Base-by-base conservation (phyloP, 805 yeast species). In the Pichia eremophila region DNA sequence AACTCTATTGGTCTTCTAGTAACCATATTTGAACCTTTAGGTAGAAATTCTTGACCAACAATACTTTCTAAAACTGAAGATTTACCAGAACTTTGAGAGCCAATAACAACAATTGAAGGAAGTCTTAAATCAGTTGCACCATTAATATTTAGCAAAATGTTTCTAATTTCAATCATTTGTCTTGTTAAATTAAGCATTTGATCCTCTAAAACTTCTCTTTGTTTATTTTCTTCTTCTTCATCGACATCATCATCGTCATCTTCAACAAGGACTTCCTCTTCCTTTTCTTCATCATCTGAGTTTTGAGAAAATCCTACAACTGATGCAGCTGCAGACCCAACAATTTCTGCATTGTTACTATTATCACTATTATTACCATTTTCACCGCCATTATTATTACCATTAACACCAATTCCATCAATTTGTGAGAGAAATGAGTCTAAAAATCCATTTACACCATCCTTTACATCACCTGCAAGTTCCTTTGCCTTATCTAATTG, bases 21-120 rank as follows among this genome's bases (percentile, higher is more conserved):
- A 34, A 95, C 99, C 99, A 93, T 95, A 62, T 95, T 93, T 39
- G 87, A 79, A 32, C 99, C 99, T 65, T 93, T 93, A 35, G 99
- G 99, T 49, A 93, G 69, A 56, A 93, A 93, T 62, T 93, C 97
- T 57, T 86, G 95, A n/a, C 99, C 99, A 6, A 93, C 99, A 49
- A 93, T 85, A 8, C 96, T 79, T 64, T 93, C 99, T 43, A 93
- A 73, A 1, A 93, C 99, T 1, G 98, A 91, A 0, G 97, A 88
- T 64, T 93, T 93, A 41, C 99, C 99, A 40, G 96, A 86, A 8
- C 95, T 85, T 69, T 93, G 99, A 1, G 98, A 91, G 0, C 99
- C 99, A 52, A 93, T 79, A 3, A 93, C 99, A 31, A 93, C 98
- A 57, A 93, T 93, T 0, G 97, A 85, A 2, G 99, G 99, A 39